phyloP scores from a whole-genome alignment of 2,329 filamentous ascomycete genomes.

The Aureobasidium mangrovei region DNA sequence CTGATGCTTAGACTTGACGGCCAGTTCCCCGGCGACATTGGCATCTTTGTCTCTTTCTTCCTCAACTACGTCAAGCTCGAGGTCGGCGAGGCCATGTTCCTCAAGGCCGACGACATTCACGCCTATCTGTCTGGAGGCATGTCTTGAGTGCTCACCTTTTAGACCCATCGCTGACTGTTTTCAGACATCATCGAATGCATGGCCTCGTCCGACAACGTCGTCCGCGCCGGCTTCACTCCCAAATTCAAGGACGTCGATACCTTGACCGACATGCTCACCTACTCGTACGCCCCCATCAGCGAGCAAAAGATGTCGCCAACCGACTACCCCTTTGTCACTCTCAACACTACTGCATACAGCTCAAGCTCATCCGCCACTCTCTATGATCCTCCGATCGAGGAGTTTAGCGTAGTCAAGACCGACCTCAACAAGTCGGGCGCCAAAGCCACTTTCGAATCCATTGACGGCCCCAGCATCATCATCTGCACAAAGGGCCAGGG shows the following conservation, averaged over 20 bases:
- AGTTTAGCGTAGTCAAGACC: constrained; percentile 83
- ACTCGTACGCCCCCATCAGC: constrained; percentile 87
- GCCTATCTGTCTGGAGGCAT: constrained; percentile 70
- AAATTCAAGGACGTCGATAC: constrained; percentile 97
- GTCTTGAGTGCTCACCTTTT: neutral
- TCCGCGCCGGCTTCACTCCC: constrained; percentile 91
- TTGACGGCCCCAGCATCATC: constrained; percentile 83
- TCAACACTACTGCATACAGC: constrained; percentile 75
- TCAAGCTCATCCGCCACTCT: constrained; percentile 63
- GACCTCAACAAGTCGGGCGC: constrained; percentile 60
- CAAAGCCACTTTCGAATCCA: constrained; percentile 79
- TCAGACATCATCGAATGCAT: constrained; percentile 95
- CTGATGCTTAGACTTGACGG: constrained; percentile 68
- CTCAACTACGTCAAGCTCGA: constrained; percentile 86
- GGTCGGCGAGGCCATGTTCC: constrained; percentile 88
- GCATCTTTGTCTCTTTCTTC: constrained; percentile 92
- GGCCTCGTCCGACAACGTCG: constrained; percentile 97
- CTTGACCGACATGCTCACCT: constrained; percentile 84
- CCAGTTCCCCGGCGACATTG: constrained; percentile 84
- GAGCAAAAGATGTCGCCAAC: constrained; percentile 86
- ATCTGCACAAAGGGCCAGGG: constrained; percentile 82
- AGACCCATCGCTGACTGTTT: neutral
- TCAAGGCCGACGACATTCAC: constrained; percentile 94
- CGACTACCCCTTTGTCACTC: constrained; percentile 75
- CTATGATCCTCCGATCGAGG: constrained; percentile 93